Evolutionary conservation across 1,284 basidiomycete species (phyloP).

Genomic region (Cystodermella granulosa): DNA sequence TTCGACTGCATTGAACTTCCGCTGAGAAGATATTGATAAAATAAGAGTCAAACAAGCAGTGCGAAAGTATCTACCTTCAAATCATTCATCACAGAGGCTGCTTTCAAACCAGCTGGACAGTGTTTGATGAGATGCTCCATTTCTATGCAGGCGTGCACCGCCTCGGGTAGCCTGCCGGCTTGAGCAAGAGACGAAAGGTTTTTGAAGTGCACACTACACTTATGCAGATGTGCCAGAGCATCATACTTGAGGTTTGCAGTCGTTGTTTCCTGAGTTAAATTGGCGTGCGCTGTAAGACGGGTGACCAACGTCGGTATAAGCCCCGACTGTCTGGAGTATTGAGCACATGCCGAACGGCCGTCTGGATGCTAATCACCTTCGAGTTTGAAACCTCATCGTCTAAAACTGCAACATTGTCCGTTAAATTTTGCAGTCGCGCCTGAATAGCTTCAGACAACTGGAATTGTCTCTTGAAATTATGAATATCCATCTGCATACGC

Average conservation of each 20-base stretch:
- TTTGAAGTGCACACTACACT: constrained; percentile 46
- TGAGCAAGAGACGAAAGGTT: constrained; percentile 44
- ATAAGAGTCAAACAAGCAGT: neutral
- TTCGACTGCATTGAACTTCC: constrained; percentile 49
- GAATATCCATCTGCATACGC: constrained; percentile 59
- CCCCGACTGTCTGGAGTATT: constrained; percentile 48
- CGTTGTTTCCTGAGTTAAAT: constrained; percentile 54
- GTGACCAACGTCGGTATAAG: constrained; percentile 54
- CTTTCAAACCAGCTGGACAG: constrained; percentile 51
- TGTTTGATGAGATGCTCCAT: constrained; percentile 45
- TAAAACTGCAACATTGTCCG: constrained; percentile 51
- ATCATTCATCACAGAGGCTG: constrained; percentile 50
- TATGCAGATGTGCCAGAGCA: constrained; percentile 51
- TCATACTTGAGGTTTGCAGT: constrained; percentile 50
- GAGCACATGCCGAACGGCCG: neutral
- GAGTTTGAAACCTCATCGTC: constrained; percentile 49
- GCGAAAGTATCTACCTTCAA: constrained; percentile 47
- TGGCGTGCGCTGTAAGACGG: constrained; percentile 52
- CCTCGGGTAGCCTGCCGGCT: constrained; percentile 58
- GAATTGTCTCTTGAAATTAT: constrained; percentile 60
- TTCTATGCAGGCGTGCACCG: constrained; percentile 41
- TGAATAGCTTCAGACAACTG: constrained; percentile 59
- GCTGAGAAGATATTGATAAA: constrained; percentile 46
- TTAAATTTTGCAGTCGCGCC: constrained; percentile 51
- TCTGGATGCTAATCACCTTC: constrained; percentile 41